A percentile compares a stretch with the other conserved stretches of the same genome.
These are phyloP conservation scores for Elongisporangium prolatum DNA, from an alignment of 352 stramenopile genomes.

Conservation along the genomic window DNA sequence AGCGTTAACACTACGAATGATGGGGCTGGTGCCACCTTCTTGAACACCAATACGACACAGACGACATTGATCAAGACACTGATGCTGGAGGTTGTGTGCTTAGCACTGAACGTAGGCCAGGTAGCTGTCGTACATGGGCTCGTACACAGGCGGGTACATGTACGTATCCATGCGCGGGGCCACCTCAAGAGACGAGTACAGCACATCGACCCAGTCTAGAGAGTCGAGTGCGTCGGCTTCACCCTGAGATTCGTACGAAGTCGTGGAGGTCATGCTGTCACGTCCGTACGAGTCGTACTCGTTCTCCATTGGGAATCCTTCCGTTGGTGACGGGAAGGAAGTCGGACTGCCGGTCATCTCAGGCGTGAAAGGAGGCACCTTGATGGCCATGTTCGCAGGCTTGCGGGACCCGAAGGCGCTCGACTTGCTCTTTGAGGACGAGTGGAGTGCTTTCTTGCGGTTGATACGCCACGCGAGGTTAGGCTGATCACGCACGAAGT, in stretches of 20 bases:
- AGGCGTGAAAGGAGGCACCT: slow-evolving; percentile 13
- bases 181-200: slow-evolving; percentile 43
- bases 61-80: slow-evolving; percentile 9
- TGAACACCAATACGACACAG: background rate
- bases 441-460: slow-evolving; percentile 48
- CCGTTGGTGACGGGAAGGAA: slow-evolving; percentile 37
- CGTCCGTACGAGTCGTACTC: slow-evolving; percentile 12
- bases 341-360: slow-evolving; percentile 4
- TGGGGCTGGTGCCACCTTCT: slow-evolving; percentile 7
- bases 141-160: slow-evolving; percentile 16
- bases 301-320: slow-evolving; percentile 19
- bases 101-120: background rate
- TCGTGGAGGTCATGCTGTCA: slow-evolving; percentile 7
- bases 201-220: slow-evolving; percentile 46
- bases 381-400: slow-evolving; percentile 27
- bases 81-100: background rate
- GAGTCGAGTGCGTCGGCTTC: slow-evolving; percentile 22
- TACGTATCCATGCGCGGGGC: slow-evolving; percentile 5
- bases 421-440: slow-evolving; percentile 7
- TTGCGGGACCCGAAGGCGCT: background rate
- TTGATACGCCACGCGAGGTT: slow-evolving; percentile 53
- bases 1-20: background rate
- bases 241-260: background rate
- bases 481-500: slow-evolving; percentile 58
- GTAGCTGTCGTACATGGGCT: slow-evolving; percentile 24